These are phyloP conservation scores for Lojkania enalia DNA, from an alignment of 2,329 filamentous ascomycete species.

Conservation along the genomic window DNA sequence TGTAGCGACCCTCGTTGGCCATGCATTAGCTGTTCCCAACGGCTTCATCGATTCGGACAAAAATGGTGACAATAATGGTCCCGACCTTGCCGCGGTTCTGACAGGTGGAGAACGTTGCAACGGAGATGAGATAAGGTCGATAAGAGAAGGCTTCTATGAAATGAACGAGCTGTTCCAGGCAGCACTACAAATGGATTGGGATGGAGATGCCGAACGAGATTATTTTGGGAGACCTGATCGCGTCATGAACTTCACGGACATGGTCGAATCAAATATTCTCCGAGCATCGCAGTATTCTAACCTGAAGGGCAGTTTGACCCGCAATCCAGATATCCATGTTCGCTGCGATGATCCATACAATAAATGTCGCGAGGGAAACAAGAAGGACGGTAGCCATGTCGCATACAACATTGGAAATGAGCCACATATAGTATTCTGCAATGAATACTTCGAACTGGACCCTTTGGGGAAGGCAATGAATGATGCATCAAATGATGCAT, in stretches of 20 bases:
- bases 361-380: slow-evolving; percentile 29
- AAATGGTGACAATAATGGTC: slow-evolving; percentile 11
- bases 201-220: slow-evolving; percentile 28
- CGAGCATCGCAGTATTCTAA: slow-evolving; percentile 36
- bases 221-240: slow-evolving; percentile 31
- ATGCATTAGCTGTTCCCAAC: slow-evolving; percentile 24
- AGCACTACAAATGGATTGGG: slow-evolving; percentile 26
- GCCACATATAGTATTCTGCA: slow-evolving; percentile 41
- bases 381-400: slow-evolving; percentile 33
- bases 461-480: slow-evolving; percentile 28
- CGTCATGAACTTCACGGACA: slow-evolving; percentile 32
- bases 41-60: slow-evolving; percentile 29
- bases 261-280: slow-evolving; percentile 32
- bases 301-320: slow-evolving; percentile 23
- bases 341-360: slow-evolving; percentile 40
- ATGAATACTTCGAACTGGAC: slow-evolving; percentile 33
- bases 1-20: slow-evolving; percentile 21
- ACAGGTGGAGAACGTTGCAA: slow-evolving; percentile 39
- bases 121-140: slow-evolving; percentile 27
- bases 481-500: slow-evolving; percentile 25
- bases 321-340: slow-evolving; percentile 37
- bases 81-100: slow-evolving; percentile 24
- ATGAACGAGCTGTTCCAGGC: slow-evolving; percentile 37
- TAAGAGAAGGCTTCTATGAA: slow-evolving; percentile 37
- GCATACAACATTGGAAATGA: slow-evolving; percentile 43